Evolutionary conservation across 805 yeast genomes (phyloP).

Genomic region (Priceomyces medius): DNA sequence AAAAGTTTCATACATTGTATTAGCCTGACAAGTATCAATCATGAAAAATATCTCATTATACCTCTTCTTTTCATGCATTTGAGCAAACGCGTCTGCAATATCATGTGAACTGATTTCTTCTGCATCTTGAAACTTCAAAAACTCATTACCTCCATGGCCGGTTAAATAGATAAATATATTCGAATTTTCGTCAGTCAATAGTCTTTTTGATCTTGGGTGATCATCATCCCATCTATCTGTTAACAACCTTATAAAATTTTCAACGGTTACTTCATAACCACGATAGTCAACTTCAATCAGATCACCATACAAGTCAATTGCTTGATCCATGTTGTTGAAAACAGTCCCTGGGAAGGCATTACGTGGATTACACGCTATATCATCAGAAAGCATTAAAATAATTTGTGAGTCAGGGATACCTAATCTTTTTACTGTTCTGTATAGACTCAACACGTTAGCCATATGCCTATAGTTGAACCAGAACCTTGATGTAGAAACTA

Average conservation of each 20-base stretch:
- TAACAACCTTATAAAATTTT: conserved; percentile 84
- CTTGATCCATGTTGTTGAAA: conserved; percentile 89
- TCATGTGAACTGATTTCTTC: conserved; percentile 96
- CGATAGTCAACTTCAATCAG: conserved; percentile 94
- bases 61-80: conserved; percentile 93
- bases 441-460: conserved; percentile 93
- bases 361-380: conserved; percentile 94
- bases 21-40: conserved; percentile 99
- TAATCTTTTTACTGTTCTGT: conserved; percentile 89
- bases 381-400: conserved; percentile 93
- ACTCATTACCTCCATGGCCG: conserved; percentile 98
- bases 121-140: conserved; percentile 95
- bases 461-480: conserved; percentile 99
- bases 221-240: conserved; percentile 96
- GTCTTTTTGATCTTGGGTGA: conserved; percentile 88
- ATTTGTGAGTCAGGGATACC: conserved; percentile 99
- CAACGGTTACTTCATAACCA: conserved; percentile 98
- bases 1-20: conserved; percentile 91
- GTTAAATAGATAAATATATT: conserved; percentile 94
- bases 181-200: conserved; percentile 89
- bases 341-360: conserved; percentile 96
- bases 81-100: conserved; percentile 94
- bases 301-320: conserved; percentile 89
- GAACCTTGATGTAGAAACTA: conserved; percentile 92
- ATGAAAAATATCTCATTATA: conserved; percentile 94